phyloP scores from a whole-genome alignment of 2,329 filamentous ascomycete species.

The Fusarium sp. region DNA sequence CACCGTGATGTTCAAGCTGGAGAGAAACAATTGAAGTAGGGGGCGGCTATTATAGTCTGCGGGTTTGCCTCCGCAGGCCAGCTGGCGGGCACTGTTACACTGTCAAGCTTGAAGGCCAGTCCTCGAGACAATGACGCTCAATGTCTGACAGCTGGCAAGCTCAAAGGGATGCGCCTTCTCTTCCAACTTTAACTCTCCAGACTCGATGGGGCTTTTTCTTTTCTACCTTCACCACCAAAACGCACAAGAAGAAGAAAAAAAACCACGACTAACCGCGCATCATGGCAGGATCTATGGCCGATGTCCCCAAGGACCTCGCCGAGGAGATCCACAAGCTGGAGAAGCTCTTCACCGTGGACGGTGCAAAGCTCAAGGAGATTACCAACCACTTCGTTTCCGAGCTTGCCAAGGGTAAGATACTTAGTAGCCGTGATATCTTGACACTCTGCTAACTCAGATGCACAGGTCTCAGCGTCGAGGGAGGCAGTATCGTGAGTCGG shows the following conservation, averaged over 20 bases:
- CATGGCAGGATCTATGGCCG: constrained; percentile 84
- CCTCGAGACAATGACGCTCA: constrained; percentile 17
- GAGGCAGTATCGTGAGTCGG: constrained; percentile 89
- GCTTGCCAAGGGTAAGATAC: constrained; percentile 80
- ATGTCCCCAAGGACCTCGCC: constrained; percentile 88
- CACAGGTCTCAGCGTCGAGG: constrained; percentile 85
- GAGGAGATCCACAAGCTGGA: constrained; percentile 87
- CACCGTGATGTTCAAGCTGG: constrained; percentile 28
- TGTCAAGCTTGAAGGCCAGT: constrained; percentile 10
- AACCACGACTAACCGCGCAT: constrained; percentile 31
- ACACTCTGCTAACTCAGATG: constrained; percentile 30
- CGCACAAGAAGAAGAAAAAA: not conserved
- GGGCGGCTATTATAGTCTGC: constrained; percentile 8
- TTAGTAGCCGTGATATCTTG: not conserved
- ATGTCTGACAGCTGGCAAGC: constrained; percentile 16
- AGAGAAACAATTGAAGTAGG: constrained; percentile 23
- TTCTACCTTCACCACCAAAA: not conserved
- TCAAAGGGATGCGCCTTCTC: constrained; percentile 18
- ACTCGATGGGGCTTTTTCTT: not conserved
- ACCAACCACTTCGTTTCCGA: constrained; percentile 91
- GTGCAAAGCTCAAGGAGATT: constrained; percentile 88
- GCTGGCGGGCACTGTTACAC: constrained; percentile 34
- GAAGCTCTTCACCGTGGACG: constrained; percentile 84
- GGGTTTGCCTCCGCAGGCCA: constrained; percentile 10
- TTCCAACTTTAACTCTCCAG: constrained; percentile 2